phyloP scores from a whole-genome alignment of 1,284 basidiomycete genomes.

The Mycena citricolor region DNA sequence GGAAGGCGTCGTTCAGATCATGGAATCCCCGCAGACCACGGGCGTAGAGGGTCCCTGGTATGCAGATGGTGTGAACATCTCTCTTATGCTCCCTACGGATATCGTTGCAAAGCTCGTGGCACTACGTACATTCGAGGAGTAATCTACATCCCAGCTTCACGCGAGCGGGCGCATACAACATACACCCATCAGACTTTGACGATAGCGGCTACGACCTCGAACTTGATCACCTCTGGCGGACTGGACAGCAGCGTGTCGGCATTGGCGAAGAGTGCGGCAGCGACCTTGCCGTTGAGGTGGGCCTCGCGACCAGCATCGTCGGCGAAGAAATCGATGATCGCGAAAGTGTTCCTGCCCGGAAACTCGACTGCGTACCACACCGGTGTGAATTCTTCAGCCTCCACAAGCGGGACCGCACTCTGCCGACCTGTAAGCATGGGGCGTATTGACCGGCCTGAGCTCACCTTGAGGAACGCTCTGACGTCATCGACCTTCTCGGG shows the following conservation, averaged over 20 bases:
- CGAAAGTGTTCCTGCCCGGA: slow-evolving; percentile 35
- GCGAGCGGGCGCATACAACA: too few relatives aligned
- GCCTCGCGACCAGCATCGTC: not conserved
- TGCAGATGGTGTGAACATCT: slow-evolving; percentile 29
- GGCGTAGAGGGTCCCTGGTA: slow-evolving; percentile 26
- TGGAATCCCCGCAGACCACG: slow-evolving; percentile 30
- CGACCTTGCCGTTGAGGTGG: slow-evolving; percentile 37
- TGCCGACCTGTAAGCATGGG: slow-evolving; percentile 12
- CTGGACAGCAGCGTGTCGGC: slow-evolving; percentile 35
- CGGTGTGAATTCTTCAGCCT: slow-evolving; percentile 35
- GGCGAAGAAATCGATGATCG: slow-evolving; percentile 41
- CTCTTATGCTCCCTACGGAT: slow-evolving; percentile 25
- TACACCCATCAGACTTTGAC: slow-evolving; percentile 25
- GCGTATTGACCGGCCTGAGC: slow-evolving; percentile 11
- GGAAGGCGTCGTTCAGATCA: slow-evolving; percentile 41
- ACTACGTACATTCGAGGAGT: too few relatives aligned
- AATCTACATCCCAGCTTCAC: too few relatives aligned
- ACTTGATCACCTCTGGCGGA: slow-evolving; percentile 33
- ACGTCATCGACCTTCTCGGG: slow-evolving; percentile 35
- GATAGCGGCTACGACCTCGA: slow-evolving; percentile 36
- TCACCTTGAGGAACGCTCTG: slow-evolving; percentile 37
- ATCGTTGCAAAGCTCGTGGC: too few relatives aligned
- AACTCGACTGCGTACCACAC: slow-evolving; percentile 43
- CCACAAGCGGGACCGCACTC: slow-evolving; percentile 36
- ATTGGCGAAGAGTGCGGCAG: slow-evolving; percentile 35